Percentiles rank a stretch among this genome's conserved stretches.
Evolutionary conservation across 306 rosid species (phyloP).

Genomic region (Hylodesmum podocarpum): DNA sequence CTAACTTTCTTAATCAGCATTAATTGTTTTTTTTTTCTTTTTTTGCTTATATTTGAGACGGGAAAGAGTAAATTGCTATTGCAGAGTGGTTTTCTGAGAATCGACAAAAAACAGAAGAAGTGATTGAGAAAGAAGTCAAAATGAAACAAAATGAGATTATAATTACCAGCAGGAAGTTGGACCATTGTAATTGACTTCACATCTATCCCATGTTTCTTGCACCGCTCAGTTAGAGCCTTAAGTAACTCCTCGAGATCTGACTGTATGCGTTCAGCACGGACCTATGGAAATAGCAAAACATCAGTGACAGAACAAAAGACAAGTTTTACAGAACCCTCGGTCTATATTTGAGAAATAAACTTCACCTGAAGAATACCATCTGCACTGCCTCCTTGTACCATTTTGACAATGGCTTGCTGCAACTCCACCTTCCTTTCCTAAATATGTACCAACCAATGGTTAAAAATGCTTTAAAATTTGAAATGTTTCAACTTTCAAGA

Average conservation of each 20-base stretch:
- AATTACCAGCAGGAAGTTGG: constrained; percentile 81
- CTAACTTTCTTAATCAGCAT: too few relatives aligned
- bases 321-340: constrained; percentile 2
- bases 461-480: constrained; percentile 24
- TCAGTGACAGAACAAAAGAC: constrained; percentile 38
- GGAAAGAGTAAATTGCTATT: background rate
- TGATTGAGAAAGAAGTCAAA: constrained; percentile 6
- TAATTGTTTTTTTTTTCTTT: too few relatives aligned
- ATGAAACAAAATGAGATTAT: constrained; percentile 9
- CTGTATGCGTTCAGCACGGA: constrained; percentile 92
- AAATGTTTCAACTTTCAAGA: constrained; percentile 33
- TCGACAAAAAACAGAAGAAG: constrained; percentile 12
- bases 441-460: constrained; percentile 16
- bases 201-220: constrained; percentile 83
- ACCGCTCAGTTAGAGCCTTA: constrained; percentile 75
- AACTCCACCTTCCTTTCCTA: constrained; percentile 86
- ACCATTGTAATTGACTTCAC: constrained; percentile 70
- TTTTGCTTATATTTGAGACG: too few relatives aligned
- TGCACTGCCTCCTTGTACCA: constrained; percentile 95
- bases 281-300: constrained; percentile 51
- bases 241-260: constrained; percentile 82
- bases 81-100: constrained; percentile 11
- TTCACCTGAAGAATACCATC: constrained; percentile 98
- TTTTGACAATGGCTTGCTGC: constrained; percentile 90
- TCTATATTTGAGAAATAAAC: constrained; percentile 15